These are phyloP conservation scores for Multifurca ochricompacta DNA, from an alignment of 768 basidiomycete genomes.

Conservation along the genomic window DNA sequence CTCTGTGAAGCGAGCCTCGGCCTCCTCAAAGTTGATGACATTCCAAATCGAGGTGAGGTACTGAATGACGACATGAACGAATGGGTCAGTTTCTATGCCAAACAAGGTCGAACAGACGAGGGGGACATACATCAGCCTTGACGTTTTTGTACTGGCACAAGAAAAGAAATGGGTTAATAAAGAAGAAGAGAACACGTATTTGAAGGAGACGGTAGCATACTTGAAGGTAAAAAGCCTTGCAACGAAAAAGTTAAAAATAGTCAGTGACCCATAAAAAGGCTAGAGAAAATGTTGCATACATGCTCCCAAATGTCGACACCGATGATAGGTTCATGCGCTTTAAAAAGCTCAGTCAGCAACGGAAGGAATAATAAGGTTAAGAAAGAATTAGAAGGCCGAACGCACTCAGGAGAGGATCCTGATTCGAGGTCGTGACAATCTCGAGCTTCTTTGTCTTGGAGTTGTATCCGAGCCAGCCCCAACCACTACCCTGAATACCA, in stretches of 20 bases:
- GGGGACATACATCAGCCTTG: conserved; percentile 75
- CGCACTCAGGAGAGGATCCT: conserved; percentile 80
- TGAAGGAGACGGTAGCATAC: not conserved
- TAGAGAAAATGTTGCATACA: conserved; percentile 27
- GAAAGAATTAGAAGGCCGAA: conserved; percentile 16
- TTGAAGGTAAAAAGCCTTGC: conserved; percentile 18
- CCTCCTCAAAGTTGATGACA: conserved; percentile 94
- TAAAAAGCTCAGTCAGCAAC: conserved; percentile 2
- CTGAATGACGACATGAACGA: conserved; percentile 39
- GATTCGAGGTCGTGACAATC: conserved; percentile 89
- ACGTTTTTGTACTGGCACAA: conserved; percentile 71
- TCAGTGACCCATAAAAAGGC: conserved; percentile 58
- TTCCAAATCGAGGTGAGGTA: conserved; percentile 95
- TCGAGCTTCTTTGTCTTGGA: conserved; percentile 64
- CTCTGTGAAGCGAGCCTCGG: conserved; percentile 49
- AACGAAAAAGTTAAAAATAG: conserved; percentile 15
- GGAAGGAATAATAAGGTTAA: not conserved
- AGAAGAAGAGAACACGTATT: not conserved
- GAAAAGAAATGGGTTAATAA: not conserved
- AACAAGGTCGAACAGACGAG: not conserved
- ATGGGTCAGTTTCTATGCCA: not conserved
- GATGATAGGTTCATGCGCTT: conserved; percentile 83
- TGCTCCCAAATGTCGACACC: conserved; percentile 99
- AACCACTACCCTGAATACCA: conserved; percentile 93
- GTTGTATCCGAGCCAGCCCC: conserved; percentile 95